Conservation (phyloP, 2,329 filamentous ascomycete genomes). For the Aureobasidium sp. region DNA sequence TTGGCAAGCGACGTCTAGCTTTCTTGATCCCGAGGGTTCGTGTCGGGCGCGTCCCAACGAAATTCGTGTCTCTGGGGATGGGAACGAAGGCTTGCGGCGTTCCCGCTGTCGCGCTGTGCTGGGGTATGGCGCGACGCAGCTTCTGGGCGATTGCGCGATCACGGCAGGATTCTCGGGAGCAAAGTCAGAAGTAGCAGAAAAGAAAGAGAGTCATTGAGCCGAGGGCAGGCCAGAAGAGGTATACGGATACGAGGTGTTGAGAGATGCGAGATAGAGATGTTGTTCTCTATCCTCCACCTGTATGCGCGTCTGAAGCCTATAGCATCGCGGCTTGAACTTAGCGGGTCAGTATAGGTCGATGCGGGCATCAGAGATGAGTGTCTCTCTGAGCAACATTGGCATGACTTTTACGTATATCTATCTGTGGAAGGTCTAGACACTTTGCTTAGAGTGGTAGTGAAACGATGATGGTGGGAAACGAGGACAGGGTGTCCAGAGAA, state of each 20-base stretch:
- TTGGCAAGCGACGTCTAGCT: conserved; percentile 1
- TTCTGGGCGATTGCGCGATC: background rate
- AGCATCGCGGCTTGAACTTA: no score
- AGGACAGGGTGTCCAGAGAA: background rate
- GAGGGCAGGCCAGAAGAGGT: no score
- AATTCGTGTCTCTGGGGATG: background rate
- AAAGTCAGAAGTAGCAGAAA: no score
- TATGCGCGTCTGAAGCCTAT: no score
- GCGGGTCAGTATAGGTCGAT: background rate
- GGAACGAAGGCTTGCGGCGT: background rate
- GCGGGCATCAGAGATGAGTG: background rate
- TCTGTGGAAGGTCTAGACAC: no score
- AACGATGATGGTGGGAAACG: background rate
- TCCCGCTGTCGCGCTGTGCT: background rate
- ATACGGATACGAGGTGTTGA: no score
- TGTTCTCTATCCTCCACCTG: no score
- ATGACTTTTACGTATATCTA: background rate
- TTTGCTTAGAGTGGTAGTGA: background rate
- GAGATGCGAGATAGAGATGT: no score
- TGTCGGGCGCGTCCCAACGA: background rate
- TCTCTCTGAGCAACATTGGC: background rate
- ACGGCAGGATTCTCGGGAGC: background rate
- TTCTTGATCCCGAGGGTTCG: background rate
- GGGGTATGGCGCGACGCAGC: background rate
- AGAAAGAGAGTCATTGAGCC: no score